Conservation (phyloP, 139 green algal species). For the Coelastrella sp. region DNA sequence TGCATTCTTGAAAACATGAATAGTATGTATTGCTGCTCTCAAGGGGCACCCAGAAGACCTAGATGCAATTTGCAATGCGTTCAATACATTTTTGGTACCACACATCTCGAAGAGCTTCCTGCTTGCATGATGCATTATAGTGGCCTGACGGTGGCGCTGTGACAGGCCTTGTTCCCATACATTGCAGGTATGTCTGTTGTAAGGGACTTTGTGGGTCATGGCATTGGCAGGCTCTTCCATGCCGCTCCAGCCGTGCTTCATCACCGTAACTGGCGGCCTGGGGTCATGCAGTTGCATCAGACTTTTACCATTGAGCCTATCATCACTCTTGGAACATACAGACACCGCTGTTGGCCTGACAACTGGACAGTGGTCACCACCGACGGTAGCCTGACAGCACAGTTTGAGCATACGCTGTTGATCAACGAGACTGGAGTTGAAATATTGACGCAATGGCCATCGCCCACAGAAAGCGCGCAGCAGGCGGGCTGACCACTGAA, state of each 20-base stretch:
- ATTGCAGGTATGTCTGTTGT: slow-evolving; percentile 64
- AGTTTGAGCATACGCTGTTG: slow-evolving; percentile 96
- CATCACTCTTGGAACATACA: slow-evolving; percentile 59
- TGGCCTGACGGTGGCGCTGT: too few relatives aligned
- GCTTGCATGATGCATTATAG: too few relatives aligned
- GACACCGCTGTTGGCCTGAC: slow-evolving; percentile 86
- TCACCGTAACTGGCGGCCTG: slow-evolving; percentile 78
- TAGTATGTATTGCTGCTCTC: too few relatives aligned
- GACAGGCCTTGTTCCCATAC: too few relatives aligned
- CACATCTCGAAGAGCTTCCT: too few relatives aligned
- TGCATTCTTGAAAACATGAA: too few relatives aligned
- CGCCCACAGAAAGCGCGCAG: too few relatives aligned
- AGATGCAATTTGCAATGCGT: too few relatives aligned
- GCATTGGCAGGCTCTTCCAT: slow-evolving; percentile 94
- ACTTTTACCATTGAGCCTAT: slow-evolving; percentile 99
- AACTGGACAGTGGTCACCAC: slow-evolving; percentile 94
- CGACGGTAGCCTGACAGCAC: slow-evolving; percentile 89
- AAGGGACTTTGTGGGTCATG: slow-evolving; percentile 92
- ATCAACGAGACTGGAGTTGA: slow-evolving; percentile 88
- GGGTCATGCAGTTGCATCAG: slow-evolving; percentile 75
- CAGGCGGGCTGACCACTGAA: too few relatives aligned
- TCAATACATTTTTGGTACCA: too few relatives aligned
- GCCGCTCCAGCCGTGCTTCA: slow-evolving; percentile 88
- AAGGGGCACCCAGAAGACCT: too few relatives aligned
- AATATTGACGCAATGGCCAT: slow-evolving; percentile 81